phyloP scores from a whole-genome alignment of 495 filamentous ascomycete species.

The Glutinoglossum americanum region DNA sequence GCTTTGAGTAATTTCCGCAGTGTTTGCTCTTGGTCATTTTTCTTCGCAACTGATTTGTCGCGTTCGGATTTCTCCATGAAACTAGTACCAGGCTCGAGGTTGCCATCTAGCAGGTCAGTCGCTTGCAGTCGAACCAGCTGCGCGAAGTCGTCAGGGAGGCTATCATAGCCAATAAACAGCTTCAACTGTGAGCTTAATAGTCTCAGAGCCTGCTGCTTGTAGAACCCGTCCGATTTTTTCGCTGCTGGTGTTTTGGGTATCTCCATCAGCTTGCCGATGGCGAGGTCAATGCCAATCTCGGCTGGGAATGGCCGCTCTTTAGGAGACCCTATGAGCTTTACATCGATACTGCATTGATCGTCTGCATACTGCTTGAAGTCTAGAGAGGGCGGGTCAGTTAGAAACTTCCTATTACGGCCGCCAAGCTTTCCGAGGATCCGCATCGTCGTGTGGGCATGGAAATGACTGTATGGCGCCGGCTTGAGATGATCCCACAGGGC shows the following conservation, averaged over 20 bases:
- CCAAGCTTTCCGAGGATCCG: conserved; percentile 95
- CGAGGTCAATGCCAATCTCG: conserved; percentile 65
- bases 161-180: conserved; percentile 70
- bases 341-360: conserved; percentile 64
- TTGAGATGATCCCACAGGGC: conserved; percentile 86
- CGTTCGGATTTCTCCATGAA: conserved; percentile 49
- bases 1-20: conserved; percentile 77
- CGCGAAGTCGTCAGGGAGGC: conserved; percentile 70
- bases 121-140: conserved; percentile 70
- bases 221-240: conserved; percentile 60
- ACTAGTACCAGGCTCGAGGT: conserved; percentile 38
- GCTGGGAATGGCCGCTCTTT: conserved; percentile 74
- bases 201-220: conserved; percentile 82
- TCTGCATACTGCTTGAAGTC: conserved; percentile 69
- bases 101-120: conserved; percentile 54
- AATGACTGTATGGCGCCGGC: conserved; percentile 84
- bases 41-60: conserved; percentile 67
- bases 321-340: conserved; percentile 71
- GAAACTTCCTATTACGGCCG: conserved; percentile 82
- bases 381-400: conserved; percentile 66
- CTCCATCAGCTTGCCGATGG: conserved; percentile 70
- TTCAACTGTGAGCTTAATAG: conserved; percentile 75
- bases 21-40: conserved; percentile 54
- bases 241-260: conserved; percentile 37
- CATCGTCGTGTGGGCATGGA: conserved; percentile 93